Evolutionary conservation across 1,284 basidiomycete species (phyloP), one percentile per base, ranked within the genome.

Genomic region (Paramarasmius palmivorus): DNA sequence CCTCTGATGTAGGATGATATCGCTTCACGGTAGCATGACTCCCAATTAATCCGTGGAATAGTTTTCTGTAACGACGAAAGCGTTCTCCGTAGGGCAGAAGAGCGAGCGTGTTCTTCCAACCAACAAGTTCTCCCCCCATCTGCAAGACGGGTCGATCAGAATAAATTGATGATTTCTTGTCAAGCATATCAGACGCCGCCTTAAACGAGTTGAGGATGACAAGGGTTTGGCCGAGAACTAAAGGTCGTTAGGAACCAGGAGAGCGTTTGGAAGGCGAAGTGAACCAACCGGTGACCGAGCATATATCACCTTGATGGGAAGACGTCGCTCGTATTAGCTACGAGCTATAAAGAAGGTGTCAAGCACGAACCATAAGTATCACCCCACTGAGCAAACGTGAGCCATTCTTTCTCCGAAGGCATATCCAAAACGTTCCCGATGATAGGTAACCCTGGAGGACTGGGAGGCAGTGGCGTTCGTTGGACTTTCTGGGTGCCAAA

Each of bases 111-210:
- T 84, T 73, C 57, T 82, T 82, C 86, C 85, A 88, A 39, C 86
- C 86, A 23, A 84, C 75, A 14, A 88, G 75, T 63, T 88, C 83
- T 49, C 82, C 82, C 38, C 77, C 55, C 53, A 57, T 57, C 22
- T 57, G 55, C 5, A 71, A 56, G 29, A 71, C 68, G 0, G 87
- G 86, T n/a, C 87, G 78, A 59, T 86, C 83, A 5, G 87, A 88
- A 66, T 88, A 88, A 49, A 81, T 79, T n/a, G 78, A 70, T 53
- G 82, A 82, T 61, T 84, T 83, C 68, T 83, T 85, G 64, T 88
- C 84, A 44, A 90, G 74, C 66, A 90, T 73, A 39, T 84, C 83
- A 48, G 71, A 61, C 3, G 84, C 83, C 26, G 72, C 63, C 60
- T 79, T 71, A 7, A 73, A 68, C 8, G 78, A 82, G 65, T 85